A percentile compares a stretch with the other conserved stretches of the same genome.
Conservation (phyloP, 2,329 filamentous ascomycete species). For the Diplocarpon mali region DNA sequence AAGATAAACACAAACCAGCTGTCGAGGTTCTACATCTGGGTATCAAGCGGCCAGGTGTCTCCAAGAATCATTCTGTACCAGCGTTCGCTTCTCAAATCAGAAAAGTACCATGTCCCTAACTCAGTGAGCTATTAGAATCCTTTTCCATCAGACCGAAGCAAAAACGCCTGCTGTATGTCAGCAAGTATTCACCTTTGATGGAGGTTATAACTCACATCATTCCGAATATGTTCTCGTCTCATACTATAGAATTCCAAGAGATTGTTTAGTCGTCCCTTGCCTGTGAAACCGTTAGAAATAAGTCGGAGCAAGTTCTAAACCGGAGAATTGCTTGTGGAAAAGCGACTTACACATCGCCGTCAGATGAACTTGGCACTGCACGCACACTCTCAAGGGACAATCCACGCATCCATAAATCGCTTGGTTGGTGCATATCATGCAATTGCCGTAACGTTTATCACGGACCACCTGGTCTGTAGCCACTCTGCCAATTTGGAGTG, state of each 20-base stretch:
- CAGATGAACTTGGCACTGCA: slow-evolving; percentile 6
- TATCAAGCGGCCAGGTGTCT: too few species aligned
- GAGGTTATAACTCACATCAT: slow-evolving; percentile 9
- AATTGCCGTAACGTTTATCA: slow-evolving; percentile 2
- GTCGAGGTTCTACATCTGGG: too few species aligned
- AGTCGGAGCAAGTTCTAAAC: background rate
- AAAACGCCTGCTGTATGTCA: slow-evolving; percentile 4
- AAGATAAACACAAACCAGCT: too few species aligned
- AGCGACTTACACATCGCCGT: slow-evolving; percentile 4
- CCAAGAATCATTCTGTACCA: too few species aligned
- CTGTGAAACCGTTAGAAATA: background rate
- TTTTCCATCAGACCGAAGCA: slow-evolving; percentile 7
- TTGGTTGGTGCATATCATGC: slow-evolving; percentile 12
- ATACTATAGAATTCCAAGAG: slow-evolving; percentile 3
- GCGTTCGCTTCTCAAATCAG: too few species aligned
- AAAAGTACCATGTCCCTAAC: background rate
- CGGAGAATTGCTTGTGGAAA: background rate
- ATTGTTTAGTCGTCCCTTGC: slow-evolving; percentile 9
- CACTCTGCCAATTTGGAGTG: background rate
- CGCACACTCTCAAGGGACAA: slow-evolving; percentile 13
- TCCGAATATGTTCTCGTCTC: slow-evolving; percentile 7
- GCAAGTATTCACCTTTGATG: background rate
- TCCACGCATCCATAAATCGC: slow-evolving; percentile 5
- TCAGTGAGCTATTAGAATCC: slow-evolving; percentile 3
- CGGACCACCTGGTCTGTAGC: background rate